Evolutionary conservation across 768 basidiomycete species (phyloP), one percentile per base, ranked within the genome.

Genomic region (Dendrothele bispora): DNA sequence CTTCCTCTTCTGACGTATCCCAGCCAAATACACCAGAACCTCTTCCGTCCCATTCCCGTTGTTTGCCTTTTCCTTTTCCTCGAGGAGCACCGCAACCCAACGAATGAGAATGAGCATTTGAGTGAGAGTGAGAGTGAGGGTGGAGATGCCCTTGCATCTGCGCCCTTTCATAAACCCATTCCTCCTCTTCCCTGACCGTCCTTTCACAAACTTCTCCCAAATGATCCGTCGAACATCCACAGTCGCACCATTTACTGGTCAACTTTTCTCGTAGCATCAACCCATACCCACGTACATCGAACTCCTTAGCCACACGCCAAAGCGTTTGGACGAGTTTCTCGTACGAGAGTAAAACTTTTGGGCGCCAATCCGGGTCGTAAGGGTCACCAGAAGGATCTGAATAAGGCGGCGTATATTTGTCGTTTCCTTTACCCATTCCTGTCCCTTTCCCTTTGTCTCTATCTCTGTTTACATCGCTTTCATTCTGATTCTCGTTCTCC

Each of bases 221-320:
- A 57, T 88, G 85, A 60, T 87, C 86, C 22, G 86, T 87, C 39
- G 85, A 87, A 59, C 86, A 88, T 1, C 86, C 86, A 64, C 86
- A 88, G 49, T 87, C 86, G 59, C 86, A 88, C 86, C 87, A 88
- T 55, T 87, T 88, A 4, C 73, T 75, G 11, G 81, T 83, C 43
- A 88, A 62, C 63, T 88, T 88, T 54, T 88, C 87, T 24, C 84
- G 70, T 26, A 88, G 67, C 12, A 87, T 79, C 28, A 72, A 68
- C 1, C 86, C 86, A 53, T 87, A 88, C 10, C 87, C 86, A 24
- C 81, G 74, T 3, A 86, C 81, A 55, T 86, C 83, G 50, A 87
- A 87, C 57, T 88, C 86, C 25, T 77, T 65, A 24, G 86, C 81
- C 18, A 87, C 81, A 17, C 76, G 72, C 86, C 86, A 89, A 2